Evolutionary conservation across 208 protist genomes (phyloP).

Genomic region (Acanthamoeba castellanii): DNA sequence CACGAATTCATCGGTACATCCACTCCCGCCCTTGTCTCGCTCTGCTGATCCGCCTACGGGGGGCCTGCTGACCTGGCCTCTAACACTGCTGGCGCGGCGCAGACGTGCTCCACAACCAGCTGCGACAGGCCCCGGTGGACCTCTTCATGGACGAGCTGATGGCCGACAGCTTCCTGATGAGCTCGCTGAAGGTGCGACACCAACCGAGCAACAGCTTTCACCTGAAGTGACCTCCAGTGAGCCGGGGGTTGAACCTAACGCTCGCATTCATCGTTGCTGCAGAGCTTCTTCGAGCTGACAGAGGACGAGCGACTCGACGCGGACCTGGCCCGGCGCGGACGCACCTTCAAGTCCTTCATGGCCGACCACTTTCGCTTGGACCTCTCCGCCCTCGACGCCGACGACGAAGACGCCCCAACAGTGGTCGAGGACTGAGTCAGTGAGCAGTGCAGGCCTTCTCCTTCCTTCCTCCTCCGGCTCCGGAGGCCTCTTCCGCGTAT

Average conservation of each 20-base stretch:
- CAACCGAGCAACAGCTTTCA: background rate
- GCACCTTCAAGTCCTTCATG: background rate
- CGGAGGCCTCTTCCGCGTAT: background rate
- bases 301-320: slow-evolving; percentile 11
- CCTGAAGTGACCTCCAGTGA: too few relatives aligned
- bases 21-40: background rate
- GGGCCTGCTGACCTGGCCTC: too few relatives aligned
- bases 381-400: background rate
- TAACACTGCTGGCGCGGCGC: background rate
- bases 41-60: too few relatives aligned
- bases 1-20: background rate
- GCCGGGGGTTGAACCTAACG: too few relatives aligned
- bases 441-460: background rate
- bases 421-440: background rate
- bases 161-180: slow-evolving; percentile 4
- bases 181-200: background rate
- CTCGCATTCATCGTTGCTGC: background rate
- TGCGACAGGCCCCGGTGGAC: slow-evolving; percentile 47
- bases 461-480: background rate
- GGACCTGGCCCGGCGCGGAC: background rate
- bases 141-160: slow-evolving; percentile 41
- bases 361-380: background rate
- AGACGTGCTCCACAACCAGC: slow-evolving; percentile 8
- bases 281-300: slow-evolving; percentile 19
- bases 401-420: background rate